Evolutionary conservation across 208 protist species (phyloP).

Genomic region (Vickermania spadyakhi): DNA sequence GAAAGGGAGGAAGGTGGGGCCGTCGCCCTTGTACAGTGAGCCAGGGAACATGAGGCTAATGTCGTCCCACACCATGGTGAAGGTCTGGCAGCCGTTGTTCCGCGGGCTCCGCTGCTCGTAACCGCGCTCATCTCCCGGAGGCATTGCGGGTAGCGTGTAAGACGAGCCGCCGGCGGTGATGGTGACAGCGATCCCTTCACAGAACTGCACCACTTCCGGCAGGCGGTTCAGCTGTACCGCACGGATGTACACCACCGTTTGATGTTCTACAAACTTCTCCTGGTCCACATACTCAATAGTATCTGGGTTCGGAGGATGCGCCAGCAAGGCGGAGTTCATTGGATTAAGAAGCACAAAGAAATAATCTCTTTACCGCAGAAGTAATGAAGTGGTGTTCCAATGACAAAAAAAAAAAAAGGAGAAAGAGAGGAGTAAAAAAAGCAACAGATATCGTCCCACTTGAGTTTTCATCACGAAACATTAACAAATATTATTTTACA

Average conservation of each 20-base stretch:
- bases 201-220: background rate
- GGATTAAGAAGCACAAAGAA: too few relatives aligned
- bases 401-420: too few relatives aligned
- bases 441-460: background rate
- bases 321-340: background rate
- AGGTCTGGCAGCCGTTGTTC: constrained; percentile 1
- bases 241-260: constrained; percentile 4
- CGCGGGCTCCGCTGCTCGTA: background rate
- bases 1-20: background rate
- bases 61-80: constrained; percentile 5
- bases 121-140: background rate
- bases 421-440: background rate
- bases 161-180: constrained; percentile 11
- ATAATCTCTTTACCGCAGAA: too few relatives aligned
- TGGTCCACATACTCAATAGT: constrained; percentile 3
- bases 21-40: background rate
- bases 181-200: constrained; percentile 8
- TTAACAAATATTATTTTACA: background rate
- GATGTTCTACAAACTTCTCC: background rate
- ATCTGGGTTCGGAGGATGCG: constrained; percentile 5
- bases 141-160: constrained; percentile 5
- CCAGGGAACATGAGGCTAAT: constrained; percentile 9
- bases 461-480: background rate
- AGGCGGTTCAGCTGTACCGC: constrained; percentile 4
- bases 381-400: too few relatives aligned